Evolutionary conservation across 805 yeast genomes (phyloP), one percentile per base, ranked within the genome.

Genomic region (Candida vaughaniae): DNA sequence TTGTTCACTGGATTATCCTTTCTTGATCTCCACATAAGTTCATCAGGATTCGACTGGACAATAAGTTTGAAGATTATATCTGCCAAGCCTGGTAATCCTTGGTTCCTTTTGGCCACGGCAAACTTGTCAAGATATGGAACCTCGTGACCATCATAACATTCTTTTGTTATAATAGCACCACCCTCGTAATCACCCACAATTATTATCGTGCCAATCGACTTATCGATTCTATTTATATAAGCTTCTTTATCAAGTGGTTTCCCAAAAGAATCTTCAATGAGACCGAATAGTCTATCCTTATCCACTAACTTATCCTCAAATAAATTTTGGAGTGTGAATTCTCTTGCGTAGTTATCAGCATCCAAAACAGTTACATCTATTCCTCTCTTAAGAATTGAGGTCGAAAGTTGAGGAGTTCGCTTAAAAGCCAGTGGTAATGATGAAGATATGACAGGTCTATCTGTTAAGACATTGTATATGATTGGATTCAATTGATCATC

Each of bases 161-260:
- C 99, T 78, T 87, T 83, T 0, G 99, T 93, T 23, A 91, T 74
- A 11, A 93, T 83, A 0, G 98, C 97, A 12, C 87, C 89, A 2
- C 98, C 98, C 47, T 90, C 96, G 57, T 93, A 93, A 53, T 91
- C 93, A 1, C 98, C 98, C 2, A 91, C 87, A 10, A 93, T 74
- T 11, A 93, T 80, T 8, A 93, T 58, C 0, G 85, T 83, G 0
- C 96, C 90, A 3, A 91, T 68, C 1, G 69, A 68, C 1, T 78
- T 69, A 43, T 80, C 73, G 25, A 93, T 72, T 34, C 99, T 66
- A 3, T 65, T 41, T 16, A 88, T 60, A 53, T 90, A 93, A 45
- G 77, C 80, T 0, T 77, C 73, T 38, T 78, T 50, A 49, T 87
- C 79, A n/a, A 93, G 58, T 3, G 73, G 52, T 43, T 80, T 78